Base-by-base conservation (phyloP, 139 green algal species). In the Gonium pectorale region DNA sequence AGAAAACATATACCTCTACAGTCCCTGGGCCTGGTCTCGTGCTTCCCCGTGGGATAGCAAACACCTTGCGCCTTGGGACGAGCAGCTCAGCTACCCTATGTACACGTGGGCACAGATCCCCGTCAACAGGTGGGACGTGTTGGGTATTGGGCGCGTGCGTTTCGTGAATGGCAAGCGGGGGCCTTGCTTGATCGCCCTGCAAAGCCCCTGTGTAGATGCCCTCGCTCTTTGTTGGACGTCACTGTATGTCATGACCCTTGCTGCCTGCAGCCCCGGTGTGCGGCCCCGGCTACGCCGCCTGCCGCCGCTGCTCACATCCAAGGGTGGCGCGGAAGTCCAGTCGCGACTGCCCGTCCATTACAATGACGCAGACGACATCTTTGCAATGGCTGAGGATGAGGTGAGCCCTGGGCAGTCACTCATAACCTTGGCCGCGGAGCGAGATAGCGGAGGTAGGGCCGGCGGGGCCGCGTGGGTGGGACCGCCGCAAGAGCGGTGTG, bases 1-100 rank as follows among this genome's bases (percentile, higher is more conserved):
- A 79, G 70, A 79, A 9, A 56, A 51, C 11, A 31, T 79, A 15
- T 79, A 79, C 70, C 33, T 79, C 46, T 79, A 79, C 70, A 66
- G 46, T 31, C 70, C 70, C 70, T 79, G 70, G 70, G 70, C 70
- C 44, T 79, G 70, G 70, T 35, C 22, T 1, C 70, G 70, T 19
- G 35, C 5, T 1, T 79, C 70, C 0, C 46, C 70, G 46, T 64
- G 49, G 70, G 70, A 79, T 24, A 13, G 1, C 17, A 31, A 31
- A 2, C 70, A 79, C 21, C 49, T 49, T 46, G 46, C 70, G 15
- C 70, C 70, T 5, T 79, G 70, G 70, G 70, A 79, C 70, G 70
- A 64, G 70, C 70, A 79, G 31, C 70, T 79, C 22, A 15, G 44
- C 29, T 79, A 79, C 70, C 70, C 70, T 3, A 79, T 79, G 70